A percentile compares a stretch with the other conserved stretches of the same genome.
phyloP scores from a whole-genome alignment of 2,329 filamentous ascomycete genomes.

The Sordariomycetes sp. region DNA sequence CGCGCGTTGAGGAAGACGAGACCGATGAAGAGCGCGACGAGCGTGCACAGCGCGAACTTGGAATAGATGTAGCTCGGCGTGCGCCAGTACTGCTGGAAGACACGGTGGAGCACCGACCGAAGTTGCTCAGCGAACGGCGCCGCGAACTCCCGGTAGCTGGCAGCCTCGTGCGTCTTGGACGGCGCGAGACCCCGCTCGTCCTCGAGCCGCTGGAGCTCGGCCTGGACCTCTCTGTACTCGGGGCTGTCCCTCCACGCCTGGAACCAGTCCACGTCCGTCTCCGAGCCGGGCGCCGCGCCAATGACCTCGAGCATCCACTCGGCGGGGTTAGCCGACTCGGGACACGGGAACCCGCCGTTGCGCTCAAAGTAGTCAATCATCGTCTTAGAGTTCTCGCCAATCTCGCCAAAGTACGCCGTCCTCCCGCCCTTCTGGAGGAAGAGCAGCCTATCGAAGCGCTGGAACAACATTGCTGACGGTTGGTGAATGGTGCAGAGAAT shows the following conservation, averaged over 20 bases:
- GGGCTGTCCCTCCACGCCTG: constrained; percentile 44
- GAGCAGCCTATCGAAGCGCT: constrained; percentile 72
- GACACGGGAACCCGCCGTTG: constrained; percentile 53
- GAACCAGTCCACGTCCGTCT: constrained; percentile 53
- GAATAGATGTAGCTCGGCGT: constrained; percentile 82
- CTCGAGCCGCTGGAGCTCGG: constrained; percentile 44
- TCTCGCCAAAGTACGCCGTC: constrained; percentile 72
- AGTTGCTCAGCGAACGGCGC: constrained; percentile 60
- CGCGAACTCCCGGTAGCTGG: constrained; percentile 62
- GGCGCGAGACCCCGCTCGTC: constrained; percentile 22
- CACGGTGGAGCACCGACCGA: constrained; percentile 52
- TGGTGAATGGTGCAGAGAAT: constrained; percentile 97
- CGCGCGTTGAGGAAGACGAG: constrained; percentile 66
- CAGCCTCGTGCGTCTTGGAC: constrained; percentile 18
- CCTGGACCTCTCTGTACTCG: constrained; percentile 41
- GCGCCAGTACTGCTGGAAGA: constrained; percentile 89
- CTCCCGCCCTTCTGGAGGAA: constrained; percentile 65
- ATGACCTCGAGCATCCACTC: constrained; percentile 64
- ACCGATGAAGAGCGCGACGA: constrained; percentile 62
- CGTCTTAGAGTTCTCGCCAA: constrained; percentile 55
- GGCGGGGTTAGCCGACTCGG: constrained; percentile 59
- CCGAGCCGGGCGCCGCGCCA: constrained; percentile 49
- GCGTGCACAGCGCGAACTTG: constrained; percentile 55
- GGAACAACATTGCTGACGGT: constrained; percentile 89
- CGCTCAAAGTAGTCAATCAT: constrained; percentile 66